Conservation (phyloP, 352 stramenopile genomes). For the Aphanomyces invadans region DNA sequence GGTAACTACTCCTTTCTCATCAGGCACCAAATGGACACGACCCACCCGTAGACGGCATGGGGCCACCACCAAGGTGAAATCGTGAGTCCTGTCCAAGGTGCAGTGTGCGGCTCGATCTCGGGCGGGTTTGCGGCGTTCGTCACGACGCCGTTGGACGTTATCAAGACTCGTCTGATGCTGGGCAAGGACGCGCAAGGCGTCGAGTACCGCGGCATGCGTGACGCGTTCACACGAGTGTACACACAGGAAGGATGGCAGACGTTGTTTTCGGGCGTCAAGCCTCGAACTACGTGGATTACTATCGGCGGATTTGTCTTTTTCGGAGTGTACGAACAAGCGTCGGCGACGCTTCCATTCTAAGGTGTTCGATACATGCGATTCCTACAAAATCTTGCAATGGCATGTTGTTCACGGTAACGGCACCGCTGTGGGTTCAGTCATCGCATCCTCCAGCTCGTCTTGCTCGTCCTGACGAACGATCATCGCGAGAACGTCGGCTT, state of each 20-base stretch:
- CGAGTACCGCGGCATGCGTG: constrained; percentile 84
- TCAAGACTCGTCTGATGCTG: constrained; percentile 99
- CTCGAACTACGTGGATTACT: constrained; percentile 98
- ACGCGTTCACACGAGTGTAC: constrained; percentile 88
- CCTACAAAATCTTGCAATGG: background rate
- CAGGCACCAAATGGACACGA: no score
- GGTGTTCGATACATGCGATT: constrained; percentile 35
- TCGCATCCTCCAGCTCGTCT: background rate
- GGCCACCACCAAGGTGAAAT: constrained; percentile 61
- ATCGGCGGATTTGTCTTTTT: constrained; percentile 99
- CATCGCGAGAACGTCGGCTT: constrained; percentile 3
- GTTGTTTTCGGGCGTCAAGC: constrained; percentile 92
- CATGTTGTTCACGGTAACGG: background rate
- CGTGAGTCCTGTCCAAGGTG: constrained; percentile 88
- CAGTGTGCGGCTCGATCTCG: constrained; percentile 91
- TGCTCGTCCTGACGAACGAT: constrained; percentile 4
- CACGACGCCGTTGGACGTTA: constrained; percentile 98
- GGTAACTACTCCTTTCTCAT: no score
- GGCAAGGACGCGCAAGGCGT: constrained; percentile 88
- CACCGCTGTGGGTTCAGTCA: background rate
- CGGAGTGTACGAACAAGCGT: constrained; percentile 94
- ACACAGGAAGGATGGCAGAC: constrained; percentile 84
- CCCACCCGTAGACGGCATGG: constrained; percentile 68
- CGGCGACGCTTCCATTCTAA: constrained; percentile 46
- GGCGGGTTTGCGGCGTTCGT: constrained; percentile 92